Conservation (phyloP, 176 grass and related monocot species). For the Aegilops longissima region DNA sequence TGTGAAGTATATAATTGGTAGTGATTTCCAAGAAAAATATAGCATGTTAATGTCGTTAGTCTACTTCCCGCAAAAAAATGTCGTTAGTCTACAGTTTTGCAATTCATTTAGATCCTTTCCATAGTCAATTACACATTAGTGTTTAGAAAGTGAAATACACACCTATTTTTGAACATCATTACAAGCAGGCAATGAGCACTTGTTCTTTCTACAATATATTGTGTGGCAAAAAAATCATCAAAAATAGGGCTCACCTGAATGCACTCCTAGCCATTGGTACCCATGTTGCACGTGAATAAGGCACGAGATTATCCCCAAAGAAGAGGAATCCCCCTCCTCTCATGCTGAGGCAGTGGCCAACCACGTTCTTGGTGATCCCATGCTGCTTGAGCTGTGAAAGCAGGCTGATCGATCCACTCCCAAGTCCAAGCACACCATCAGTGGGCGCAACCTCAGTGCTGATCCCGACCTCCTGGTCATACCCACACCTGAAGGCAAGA, state of each 20-base stretch:
- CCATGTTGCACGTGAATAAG: constrained; percentile 64
- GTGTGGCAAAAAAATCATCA: constrained; percentile 13
- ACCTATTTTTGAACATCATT: neutral
- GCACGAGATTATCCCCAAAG: constrained; percentile 90
- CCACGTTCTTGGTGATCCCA: constrained; percentile 80
- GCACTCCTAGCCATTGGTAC: constrained; percentile 58
- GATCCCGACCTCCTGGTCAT: constrained; percentile 61
- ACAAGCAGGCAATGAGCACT: neutral
- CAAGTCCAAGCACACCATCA: constrained; percentile 86
- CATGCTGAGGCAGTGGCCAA: constrained; percentile 85
- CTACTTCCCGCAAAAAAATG: neutral
- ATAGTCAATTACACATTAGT: neutral
- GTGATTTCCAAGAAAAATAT: constrained; percentile 20
- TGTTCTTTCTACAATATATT: constrained; percentile 1
- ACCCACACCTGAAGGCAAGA: constrained; percentile 69
- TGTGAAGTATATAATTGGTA: neutral
- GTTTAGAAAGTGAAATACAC: neutral
- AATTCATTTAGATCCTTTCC: neutral
- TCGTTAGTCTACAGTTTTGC: neutral
- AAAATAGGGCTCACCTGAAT: constrained; percentile 37
- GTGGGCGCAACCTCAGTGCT: constrained; percentile 44
- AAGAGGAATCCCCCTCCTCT: constrained; percentile 89
- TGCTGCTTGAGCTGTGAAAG: constrained; percentile 87
- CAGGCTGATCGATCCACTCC: constrained; percentile 67
- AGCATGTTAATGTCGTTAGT: neutral